Conservation (phyloP, 345 rosid species). For the Moricandia moricandioides region DNA sequence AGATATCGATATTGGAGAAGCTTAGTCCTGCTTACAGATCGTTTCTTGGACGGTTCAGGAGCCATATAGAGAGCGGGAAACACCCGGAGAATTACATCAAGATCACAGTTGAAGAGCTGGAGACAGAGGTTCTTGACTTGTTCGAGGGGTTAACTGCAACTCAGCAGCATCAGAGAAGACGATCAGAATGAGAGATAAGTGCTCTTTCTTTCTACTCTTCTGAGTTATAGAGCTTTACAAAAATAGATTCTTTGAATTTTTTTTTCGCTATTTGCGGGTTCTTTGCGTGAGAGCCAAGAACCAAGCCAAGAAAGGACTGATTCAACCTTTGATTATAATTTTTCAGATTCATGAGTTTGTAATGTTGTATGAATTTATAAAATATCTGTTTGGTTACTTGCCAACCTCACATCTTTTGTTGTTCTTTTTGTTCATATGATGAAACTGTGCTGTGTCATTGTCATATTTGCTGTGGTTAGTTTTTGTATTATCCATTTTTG, state of each 20-base stretch:
- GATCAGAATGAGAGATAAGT: constrained; percentile 56
- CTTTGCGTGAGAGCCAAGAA: constrained; percentile 19
- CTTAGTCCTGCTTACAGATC: constrained; percentile 91
- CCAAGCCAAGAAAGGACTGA: constrained; percentile 21
- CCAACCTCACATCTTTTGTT: constrained; percentile 20
- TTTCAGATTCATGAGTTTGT: constrained; percentile 30
- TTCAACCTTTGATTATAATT: constrained; percentile 20
- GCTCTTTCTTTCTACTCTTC: neutral
- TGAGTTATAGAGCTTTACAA: constrained; percentile 36
- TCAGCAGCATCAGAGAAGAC: constrained; percentile 81
- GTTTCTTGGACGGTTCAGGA: constrained; percentile 87
- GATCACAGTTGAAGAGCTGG: constrained; percentile 86
- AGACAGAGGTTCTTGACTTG: constrained; percentile 86
- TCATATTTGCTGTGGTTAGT: constrained; percentile 2
- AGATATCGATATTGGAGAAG: constrained; percentile 83
- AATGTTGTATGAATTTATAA: constrained; percentile 31
- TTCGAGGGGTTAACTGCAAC: constrained; percentile 82
- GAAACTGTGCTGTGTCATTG: constrained; percentile 21
- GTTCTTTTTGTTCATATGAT: constrained; percentile 22
- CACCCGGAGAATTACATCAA: constrained; percentile 96
- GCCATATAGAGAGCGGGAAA: constrained; percentile 86
- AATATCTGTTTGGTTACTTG: constrained; percentile 30
- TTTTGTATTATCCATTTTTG: neutral
- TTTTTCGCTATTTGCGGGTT: constrained; percentile 22
- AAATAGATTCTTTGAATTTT: constrained; percentile 36